Percentiles rank a stretch among this genome's conserved stretches.
phyloP scores from a whole-genome alignment of 768 basidiomycete species.

The Pleurotus eryngii region DNA sequence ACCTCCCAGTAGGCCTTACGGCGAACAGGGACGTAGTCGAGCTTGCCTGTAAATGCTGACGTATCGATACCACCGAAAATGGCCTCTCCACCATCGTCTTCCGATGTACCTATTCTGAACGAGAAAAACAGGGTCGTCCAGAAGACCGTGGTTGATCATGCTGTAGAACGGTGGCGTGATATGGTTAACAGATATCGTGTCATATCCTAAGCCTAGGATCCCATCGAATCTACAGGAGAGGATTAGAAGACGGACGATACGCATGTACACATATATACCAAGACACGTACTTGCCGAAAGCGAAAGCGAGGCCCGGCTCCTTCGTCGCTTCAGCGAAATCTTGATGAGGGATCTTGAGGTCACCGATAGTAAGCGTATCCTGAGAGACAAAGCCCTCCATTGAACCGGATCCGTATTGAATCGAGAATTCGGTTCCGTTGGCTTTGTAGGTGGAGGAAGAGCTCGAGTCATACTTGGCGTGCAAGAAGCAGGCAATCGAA shows the following conservation, averaged over 20 bases:
- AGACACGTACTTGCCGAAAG: slow-evolving; percentile 81
- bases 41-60: slow-evolving; percentile 71
- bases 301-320: slow-evolving; percentile 96
- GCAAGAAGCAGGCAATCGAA: slow-evolving; percentile 92
- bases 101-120: slow-evolving; percentile 87
- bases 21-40: slow-evolving; percentile 86
- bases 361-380: slow-evolving; percentile 79
- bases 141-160: slow-evolving; percentile 78
- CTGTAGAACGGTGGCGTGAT: slow-evolving; percentile 93
- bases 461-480: slow-evolving; percentile 83
- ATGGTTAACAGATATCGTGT: slow-evolving; percentile 93
- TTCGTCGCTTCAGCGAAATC: slow-evolving; percentile 95
- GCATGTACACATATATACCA: background rate
- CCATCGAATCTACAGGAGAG: slow-evolving; percentile 75
- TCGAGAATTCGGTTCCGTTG: slow-evolving; percentile 87
- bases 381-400: slow-evolving; percentile 95
- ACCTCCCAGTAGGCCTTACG: slow-evolving; percentile 99
- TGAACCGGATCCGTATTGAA: slow-evolving; percentile 93
- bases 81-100: slow-evolving; percentile 87
- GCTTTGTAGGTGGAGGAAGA: slow-evolving; percentile 82
- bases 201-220: slow-evolving; percentile 89
- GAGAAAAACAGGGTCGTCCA: slow-evolving; percentile 91
- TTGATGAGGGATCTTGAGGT: slow-evolving; percentile 67
- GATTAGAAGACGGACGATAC: background rate
- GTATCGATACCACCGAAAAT: slow-evolving; percentile 88